Evolutionary conservation across 441 rosid species (phyloP).

Genomic region (Adansonia gregorii): DNA sequence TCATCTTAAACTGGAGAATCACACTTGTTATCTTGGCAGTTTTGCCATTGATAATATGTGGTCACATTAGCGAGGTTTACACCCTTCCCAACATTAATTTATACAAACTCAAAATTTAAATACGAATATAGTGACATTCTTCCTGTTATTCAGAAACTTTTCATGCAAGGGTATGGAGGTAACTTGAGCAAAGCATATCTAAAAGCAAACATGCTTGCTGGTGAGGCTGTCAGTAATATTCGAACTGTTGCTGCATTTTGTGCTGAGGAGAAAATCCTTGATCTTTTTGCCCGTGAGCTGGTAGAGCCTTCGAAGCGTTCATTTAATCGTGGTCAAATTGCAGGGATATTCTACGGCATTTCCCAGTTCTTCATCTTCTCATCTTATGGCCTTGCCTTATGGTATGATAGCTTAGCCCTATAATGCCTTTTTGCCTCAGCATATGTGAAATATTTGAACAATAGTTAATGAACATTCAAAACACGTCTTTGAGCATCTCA

Average conservation of each 20-base stretch:
- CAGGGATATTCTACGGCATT: conserved; percentile 82
- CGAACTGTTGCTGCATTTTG: conserved; percentile 93
- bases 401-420: conserved; percentile 50
- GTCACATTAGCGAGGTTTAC: conserved; percentile 94
- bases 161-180: conserved; percentile 97
- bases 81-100: not conserved
- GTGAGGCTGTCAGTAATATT: conserved; percentile 89
- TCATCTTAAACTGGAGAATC: conserved; percentile 90
- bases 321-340: conserved; percentile 83
- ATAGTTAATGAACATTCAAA: conserved; percentile 1
- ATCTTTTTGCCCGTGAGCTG: conserved; percentile 73
- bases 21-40: conserved; percentile 83
- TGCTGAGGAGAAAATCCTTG: conserved; percentile 78
- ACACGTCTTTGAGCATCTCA: not conserved
- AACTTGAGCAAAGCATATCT: conserved; percentile 91
- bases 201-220: conserved; percentile 95
- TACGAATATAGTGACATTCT: not conserved
- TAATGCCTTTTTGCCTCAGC: not conserved
- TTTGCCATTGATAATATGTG: conserved; percentile 80
- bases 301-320: conserved; percentile 74
- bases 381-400: conserved; percentile 86
- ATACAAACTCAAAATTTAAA: not conserved
- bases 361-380: conserved; percentile 98
- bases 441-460: not conserved
- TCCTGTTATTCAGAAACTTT: conserved; percentile 65